Base-by-base conservation (phyloP, 23 red algal genomes). In the Gracilaria domingensis region DNA sequence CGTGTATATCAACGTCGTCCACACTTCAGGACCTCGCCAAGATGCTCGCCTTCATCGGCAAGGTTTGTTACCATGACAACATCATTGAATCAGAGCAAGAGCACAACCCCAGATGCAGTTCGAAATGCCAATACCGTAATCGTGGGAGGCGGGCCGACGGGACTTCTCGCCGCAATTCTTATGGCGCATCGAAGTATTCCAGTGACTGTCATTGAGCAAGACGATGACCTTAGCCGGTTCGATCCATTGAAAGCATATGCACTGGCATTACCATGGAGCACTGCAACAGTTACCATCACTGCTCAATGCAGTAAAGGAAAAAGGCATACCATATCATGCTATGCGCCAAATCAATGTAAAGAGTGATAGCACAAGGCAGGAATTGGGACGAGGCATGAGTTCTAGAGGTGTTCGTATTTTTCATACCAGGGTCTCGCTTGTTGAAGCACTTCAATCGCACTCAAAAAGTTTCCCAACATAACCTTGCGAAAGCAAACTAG, bases 81-180 rank as follows among this genome's bases (percentile, higher is more conserved):
- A 62, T 30, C 59, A 62, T 62, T 62, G 59, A 30, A 62, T 62
- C 59, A 62, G 12, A 30, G 29, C 59, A 25, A 62, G 23, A 62
- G 59, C 26, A 29, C 59, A 28, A 29, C 12, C 23, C 24, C 59
- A 12, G 24, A 62, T 30, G 59, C 59, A 4, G 76, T 81, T 35
- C 76, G 76, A 54, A 24, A 81, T 21, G 47, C 85, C 50, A 89
- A 77, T 33, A 51, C 71, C 11, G 35, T 77, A 50, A 79, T 89
- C 12, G 71, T 89, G 2, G 85, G 85, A 9, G 85, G 67, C 72
- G 85, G 85, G 3, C 85, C 85, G 20, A 53, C 45, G 35, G 85
- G 85, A 25, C 33, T 45, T 12, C 71, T 89, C 16, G 47, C 85
- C 58, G 85, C 85, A 26, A 55, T 55, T 12, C 9, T 60, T 18